Conservation (phyloP, 805 yeast species). For the Alloascoidea africana region DNA sequence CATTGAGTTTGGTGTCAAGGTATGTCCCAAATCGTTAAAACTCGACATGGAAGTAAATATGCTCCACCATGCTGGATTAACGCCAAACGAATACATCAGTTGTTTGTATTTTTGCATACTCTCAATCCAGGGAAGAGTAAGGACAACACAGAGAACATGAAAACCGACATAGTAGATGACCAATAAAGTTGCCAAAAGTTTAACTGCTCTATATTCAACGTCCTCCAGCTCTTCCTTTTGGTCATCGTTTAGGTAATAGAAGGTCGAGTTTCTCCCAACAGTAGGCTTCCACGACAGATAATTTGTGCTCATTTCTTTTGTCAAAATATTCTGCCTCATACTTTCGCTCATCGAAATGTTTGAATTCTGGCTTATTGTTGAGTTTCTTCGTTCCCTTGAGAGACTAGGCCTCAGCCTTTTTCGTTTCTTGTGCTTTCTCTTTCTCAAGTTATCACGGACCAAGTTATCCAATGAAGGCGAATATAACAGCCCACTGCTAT, state of each 20-base stretch:
- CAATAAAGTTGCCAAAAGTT: slow-evolving; percentile 53
- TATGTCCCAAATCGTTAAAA: slow-evolving; percentile 76
- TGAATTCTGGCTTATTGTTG: slow-evolving; percentile 12
- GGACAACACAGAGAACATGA: slow-evolving; percentile 43
- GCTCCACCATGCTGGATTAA: slow-evolving; percentile 86
- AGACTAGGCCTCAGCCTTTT: background rate
- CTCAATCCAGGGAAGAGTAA: slow-evolving; percentile 34
- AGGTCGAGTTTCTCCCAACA: slow-evolving; percentile 85
- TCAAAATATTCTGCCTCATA: slow-evolving; percentile 5
- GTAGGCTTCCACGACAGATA: slow-evolving; percentile 88
- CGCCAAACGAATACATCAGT: slow-evolving; percentile 36
- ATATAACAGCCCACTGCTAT: background rate
- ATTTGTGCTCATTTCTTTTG: slow-evolving; percentile 31
- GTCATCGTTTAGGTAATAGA: slow-evolving; percentile 62
- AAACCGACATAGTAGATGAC: slow-evolving; percentile 61
- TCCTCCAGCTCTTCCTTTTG: slow-evolving; percentile 96
- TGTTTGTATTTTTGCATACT: slow-evolving; percentile 24
- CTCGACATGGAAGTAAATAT: slow-evolving; percentile 67
- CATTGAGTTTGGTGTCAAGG: slow-evolving; percentile 77
- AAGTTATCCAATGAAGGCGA: background rate
- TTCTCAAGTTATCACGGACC: background rate
- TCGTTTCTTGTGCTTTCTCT: too few species aligned
- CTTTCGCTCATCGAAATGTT: slow-evolving; percentile 2
- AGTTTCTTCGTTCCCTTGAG: too few species aligned
- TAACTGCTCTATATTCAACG: slow-evolving; percentile 86